Base-by-base conservation (phyloP, 2,329 filamentous ascomycete species). In the Sordariomycetes sp. region DNA sequence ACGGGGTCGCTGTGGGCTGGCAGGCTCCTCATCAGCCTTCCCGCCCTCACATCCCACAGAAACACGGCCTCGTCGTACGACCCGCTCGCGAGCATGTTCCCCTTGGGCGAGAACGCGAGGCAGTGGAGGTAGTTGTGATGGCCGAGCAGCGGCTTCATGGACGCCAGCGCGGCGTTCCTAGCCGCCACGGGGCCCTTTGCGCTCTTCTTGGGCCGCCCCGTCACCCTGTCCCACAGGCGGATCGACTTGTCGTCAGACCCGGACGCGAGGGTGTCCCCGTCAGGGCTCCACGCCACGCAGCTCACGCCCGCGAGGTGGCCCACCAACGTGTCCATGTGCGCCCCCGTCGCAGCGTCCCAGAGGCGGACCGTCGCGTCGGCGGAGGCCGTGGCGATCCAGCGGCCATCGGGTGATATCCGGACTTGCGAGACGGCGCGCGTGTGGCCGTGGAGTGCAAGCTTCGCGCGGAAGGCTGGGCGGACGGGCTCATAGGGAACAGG, bases 11-110 rank as follows among this genome's bases (percentile, higher is more conserved):
- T 95, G 66, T 99, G 94, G 2, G 94, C 94, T 1, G 94, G 94
- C 42, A 99, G 73, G 61, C 87, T 91, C 57, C 90, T 82, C 90
- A 99, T 96, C 36, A 94, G 76, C 24, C 86, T 78, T 0, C 90
- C 91, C 0, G 90, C 89, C 15, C 94, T 81, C 15, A 97, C 89
- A 69, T 99, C 94, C 94, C 94, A 99, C 5, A 99, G 72, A 62
- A 96, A 96, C 0, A 99, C 90, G 4, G 94, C 94, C 74, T 99
- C 94, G 63, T 99, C 94, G 71, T 96, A 97, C 62, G 89, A 95
- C 13, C 94, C 94, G 62, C 89, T 95, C 17, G 91, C 94, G 36
- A 99, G 80, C 67, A 97, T 96, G 67, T 99, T 99, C 25, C 94
- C 94, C 69, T 96, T 97, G 1, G 94, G 94, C n/a, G 89, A 92